Conservation (phyloP, 2,329 filamentous ascomycete species). For the Leptodontidium sp. region DNA sequence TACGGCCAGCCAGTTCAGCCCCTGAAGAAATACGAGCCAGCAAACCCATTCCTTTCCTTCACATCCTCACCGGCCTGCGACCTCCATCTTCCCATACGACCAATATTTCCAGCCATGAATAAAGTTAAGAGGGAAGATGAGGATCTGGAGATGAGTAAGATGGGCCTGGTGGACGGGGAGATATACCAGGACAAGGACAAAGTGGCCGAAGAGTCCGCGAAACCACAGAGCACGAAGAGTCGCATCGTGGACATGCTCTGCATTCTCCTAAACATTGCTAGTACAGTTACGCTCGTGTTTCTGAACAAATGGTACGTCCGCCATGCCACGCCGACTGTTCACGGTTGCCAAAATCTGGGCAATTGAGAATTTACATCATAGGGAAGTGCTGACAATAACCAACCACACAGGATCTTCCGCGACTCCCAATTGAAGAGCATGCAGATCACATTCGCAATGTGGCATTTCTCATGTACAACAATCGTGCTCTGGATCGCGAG, state of each 20-base stretch:
- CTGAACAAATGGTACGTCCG: slow-evolving; percentile 53
- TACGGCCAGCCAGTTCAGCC: not conserved
- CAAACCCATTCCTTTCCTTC: not conserved
- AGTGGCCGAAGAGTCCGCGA: slow-evolving; percentile 15
- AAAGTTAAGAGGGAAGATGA: slow-evolving; percentile 27
- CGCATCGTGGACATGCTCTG: slow-evolving; percentile 41
- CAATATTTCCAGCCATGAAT: slow-evolving; percentile 23
- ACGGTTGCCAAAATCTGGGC: not conserved
- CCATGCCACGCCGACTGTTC: not conserved
- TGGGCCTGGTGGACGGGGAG: slow-evolving; percentile 33
- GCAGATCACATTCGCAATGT: slow-evolving; percentile 57
- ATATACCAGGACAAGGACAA: slow-evolving; percentile 19
- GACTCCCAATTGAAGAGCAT: slow-evolving; percentile 53
- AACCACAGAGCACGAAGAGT: slow-evolving; percentile 30
- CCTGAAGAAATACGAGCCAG: not conserved
- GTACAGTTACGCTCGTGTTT: slow-evolving; percentile 54
- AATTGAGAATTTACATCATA: not conserved
- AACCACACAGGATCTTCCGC: slow-evolving; percentile 50
- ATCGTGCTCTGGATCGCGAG: slow-evolving; percentile 54
- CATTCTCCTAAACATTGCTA: slow-evolving; percentile 53
- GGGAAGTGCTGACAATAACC: slow-evolving; percentile 10
- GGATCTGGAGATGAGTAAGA: slow-evolving; percentile 42
- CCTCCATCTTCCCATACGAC: not conserved
- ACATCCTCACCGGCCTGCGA: not conserved
- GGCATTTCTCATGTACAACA: slow-evolving; percentile 55